Base-by-base conservation (phyloP, 345 rosid species). In the Ceriops zippeliana region DNA sequence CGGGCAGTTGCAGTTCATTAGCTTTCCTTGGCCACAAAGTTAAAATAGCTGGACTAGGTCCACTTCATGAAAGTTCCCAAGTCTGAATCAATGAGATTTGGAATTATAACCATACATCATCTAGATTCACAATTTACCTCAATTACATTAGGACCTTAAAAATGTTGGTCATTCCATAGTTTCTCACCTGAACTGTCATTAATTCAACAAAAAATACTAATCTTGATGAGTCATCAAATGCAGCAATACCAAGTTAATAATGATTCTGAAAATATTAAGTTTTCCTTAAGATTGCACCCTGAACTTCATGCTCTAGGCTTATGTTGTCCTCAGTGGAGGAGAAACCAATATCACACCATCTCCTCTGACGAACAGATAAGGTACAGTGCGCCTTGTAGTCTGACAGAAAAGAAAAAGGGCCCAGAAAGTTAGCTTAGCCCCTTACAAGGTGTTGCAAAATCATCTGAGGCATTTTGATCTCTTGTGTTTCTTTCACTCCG, bases 321-420 rank as follows among this genome's bases (percentile, higher is more conserved):
- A 95, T 35, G 97, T 84, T 32, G 99, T 86, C 81, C 99, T 87
- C 49, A 95, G 73, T 7, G 99, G 99, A 66, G 99, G 99, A 58
- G 99, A 90, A 64, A 95, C 99, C 85, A 95, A 85, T 71, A 95
- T 95, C 73, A 95, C 98, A 63, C 99, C 97, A 68, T 95, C 99
- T 52, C 99, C 99, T 82, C 99, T 83, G 47, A 96, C 99, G 78
- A 96, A 96, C 22, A 96, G 97, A 77, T 82, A 96, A 17, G 92
- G 95, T 38, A 96, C 89, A 0, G 76, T 92, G 16, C 98, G 93
- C 80, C 76, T 90, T 32, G 96, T 90, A 34, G 93, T 83, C 99
- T 96, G 95, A 76, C 82, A 80, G 19, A 38, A 58, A 6, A 77
- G 58, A 7, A 73, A 49, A 49, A 42, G 49, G 49, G 49, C 17